phyloP scores from a whole-genome alignment of 2,329 filamentous ascomycete species.

The Myriosclerotinia curreyana region DNA sequence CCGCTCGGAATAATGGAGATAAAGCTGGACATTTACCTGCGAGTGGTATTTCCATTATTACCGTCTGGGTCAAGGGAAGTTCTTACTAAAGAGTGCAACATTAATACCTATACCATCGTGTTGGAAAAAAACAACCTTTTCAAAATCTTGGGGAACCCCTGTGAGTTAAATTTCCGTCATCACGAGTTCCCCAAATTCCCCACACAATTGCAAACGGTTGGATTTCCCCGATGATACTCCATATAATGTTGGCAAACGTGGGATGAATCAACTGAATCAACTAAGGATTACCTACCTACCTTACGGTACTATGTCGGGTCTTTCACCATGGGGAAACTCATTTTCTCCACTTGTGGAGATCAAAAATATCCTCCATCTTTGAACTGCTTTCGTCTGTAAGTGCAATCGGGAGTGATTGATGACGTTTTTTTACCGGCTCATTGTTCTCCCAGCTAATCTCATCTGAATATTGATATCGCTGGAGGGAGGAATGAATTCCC shows the following conservation, averaged over 20 bases:
- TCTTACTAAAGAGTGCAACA: too few species aligned
- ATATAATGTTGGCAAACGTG: slow-evolving; percentile 11
- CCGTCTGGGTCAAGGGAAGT: too few species aligned
- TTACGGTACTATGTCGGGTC: background rate
- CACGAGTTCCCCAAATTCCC: slow-evolving; percentile 10
- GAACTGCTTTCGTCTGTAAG: background rate
- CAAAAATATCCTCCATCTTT: background rate
- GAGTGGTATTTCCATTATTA: background rate
- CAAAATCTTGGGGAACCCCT: background rate
- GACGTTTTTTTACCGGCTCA: background rate
- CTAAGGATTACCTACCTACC: background rate
- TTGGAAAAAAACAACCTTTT: background rate
- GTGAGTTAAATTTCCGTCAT: background rate
- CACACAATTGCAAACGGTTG: background rate
- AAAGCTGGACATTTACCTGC: background rate
- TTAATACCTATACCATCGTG: too few species aligned
- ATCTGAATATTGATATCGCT: background rate
- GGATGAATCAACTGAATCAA: background rate
- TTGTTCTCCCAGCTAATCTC: background rate
- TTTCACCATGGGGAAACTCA: slow-evolving; percentile 1
- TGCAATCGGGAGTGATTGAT: background rate
- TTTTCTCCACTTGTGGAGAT: background rate
- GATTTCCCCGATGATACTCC: slow-evolving; percentile 3
- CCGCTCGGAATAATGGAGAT: background rate
- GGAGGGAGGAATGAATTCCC: background rate